Evolutionary conservation across 2,329 filamentous ascomycete genomes (phyloP).

Genomic region (Trematosphaeria pertusa): DNA sequence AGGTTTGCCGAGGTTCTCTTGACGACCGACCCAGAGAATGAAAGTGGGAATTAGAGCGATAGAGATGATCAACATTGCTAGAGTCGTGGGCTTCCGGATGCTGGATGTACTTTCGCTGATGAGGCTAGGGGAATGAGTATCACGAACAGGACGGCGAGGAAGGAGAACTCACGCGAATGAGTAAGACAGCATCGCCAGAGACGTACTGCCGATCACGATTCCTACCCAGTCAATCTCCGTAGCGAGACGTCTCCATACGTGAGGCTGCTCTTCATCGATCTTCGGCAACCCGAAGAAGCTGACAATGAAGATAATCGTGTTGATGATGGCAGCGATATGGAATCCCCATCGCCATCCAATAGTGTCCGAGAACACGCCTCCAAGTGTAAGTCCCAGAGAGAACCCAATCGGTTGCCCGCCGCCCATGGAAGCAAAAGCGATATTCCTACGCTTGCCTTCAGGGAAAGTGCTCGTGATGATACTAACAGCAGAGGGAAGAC

Average conservation of each 20-base stretch:
- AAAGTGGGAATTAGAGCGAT: constrained; percentile 57
- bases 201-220: constrained; percentile 54
- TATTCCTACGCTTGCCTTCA: constrained; percentile 56
- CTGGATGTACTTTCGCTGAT: constrained; percentile 51
- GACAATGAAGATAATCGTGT: constrained; percentile 48
- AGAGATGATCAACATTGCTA: constrained; percentile 56
- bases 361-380: constrained; percentile 57
- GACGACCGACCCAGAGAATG: constrained; percentile 61
- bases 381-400: constrained; percentile 58
- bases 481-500: constrained; percentile 57
- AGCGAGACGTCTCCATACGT: constrained; percentile 39
- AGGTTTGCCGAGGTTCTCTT: constrained; percentile 54
- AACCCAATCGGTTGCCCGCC: constrained; percentile 61
- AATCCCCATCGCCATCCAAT: constrained; percentile 62
- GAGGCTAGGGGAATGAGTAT: constrained; percentile 15
- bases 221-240: constrained; percentile 63
- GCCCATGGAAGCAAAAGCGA: constrained; percentile 60
- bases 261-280: constrained; percentile 26
- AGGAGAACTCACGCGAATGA: constrained; percentile 58
- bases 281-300: constrained; percentile 49
- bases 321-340: constrained; percentile 56
- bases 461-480: constrained; percentile 58
- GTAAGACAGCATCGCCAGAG: constrained; percentile 60
- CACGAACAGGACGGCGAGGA: background rate
- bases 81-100: constrained; percentile 54